Evolutionary conservation across 306 rosid genomes (phyloP).

Genomic region (Pterocarpus santalinus): DNA sequence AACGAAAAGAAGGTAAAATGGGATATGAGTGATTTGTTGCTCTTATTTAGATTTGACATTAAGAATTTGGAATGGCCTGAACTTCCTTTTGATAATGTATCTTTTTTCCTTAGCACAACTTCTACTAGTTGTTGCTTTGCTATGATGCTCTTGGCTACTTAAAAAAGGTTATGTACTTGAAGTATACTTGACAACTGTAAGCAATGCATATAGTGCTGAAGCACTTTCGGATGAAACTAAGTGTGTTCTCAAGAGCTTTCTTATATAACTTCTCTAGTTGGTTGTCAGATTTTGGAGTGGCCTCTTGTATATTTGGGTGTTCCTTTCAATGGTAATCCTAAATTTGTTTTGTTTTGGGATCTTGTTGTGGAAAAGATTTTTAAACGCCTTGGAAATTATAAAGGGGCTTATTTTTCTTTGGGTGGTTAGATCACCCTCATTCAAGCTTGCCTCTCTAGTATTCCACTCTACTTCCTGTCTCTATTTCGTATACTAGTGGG

Average conservation of each 20-base stretch:
- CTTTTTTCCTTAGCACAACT: not conserved
- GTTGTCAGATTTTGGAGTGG: too few species aligned
- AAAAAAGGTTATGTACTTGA: constrained; percentile 22
- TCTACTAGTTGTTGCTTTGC: constrained; percentile 16
- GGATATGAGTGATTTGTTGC: constrained; percentile 14
- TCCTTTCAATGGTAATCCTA: too few species aligned
- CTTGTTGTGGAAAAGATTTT: too few species aligned
- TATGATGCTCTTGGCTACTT: not conserved
- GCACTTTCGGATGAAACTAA: constrained; percentile 14
- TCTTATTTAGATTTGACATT: constrained; percentile 10
- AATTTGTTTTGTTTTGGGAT: too few species aligned
- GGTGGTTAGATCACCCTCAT: too few species aligned
- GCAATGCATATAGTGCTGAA: constrained; percentile 26
- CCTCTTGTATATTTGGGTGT: too few species aligned
- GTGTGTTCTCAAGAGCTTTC: constrained; percentile 11
- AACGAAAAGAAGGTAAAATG: not conserved
- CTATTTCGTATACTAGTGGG: too few species aligned
- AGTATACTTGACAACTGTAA: not conserved
- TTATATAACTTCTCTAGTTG: not conserved
- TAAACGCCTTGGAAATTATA: too few species aligned
- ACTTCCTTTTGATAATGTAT: not conserved
- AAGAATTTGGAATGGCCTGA: constrained; percentile 33
- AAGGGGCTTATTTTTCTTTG: too few species aligned
- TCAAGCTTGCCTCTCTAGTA: too few species aligned
- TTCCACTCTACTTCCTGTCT: too few species aligned